Percentiles rank a stretch among this genome's conserved stretches.
Evolutionary conservation across 2,329 filamentous ascomycete genomes (phyloP).

Genomic region (Monosporascus sp.): DNA sequence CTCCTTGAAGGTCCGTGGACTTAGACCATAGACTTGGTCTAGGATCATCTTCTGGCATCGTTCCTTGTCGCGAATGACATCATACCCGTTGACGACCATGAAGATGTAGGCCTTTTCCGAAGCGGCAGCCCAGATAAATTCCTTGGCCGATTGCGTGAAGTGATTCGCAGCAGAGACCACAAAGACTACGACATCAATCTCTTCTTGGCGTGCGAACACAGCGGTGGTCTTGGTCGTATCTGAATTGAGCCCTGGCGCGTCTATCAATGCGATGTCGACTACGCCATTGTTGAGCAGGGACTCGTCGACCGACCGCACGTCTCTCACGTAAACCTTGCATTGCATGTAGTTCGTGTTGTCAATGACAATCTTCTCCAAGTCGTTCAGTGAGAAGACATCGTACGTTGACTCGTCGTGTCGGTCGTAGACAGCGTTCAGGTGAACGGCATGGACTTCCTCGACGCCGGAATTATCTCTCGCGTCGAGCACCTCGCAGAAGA

Average conservation of each 20-base stretch:
- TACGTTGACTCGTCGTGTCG: conserved; percentile 92
- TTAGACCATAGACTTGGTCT: conserved; percentile 82
- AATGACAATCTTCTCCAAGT: conserved; percentile 83
- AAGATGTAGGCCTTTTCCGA: conserved; percentile 98
- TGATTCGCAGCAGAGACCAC: conserved; percentile 97
- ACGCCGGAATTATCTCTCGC: conserved; percentile 83
- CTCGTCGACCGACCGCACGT: conserved; percentile 82
- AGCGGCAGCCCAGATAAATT: conserved; percentile 93
- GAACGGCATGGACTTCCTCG: conserved; percentile 94
- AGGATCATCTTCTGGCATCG: conserved; percentile 89
- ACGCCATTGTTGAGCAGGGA: conserved; percentile 95
- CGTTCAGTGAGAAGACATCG: conserved; percentile 70
- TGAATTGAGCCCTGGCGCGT: conserved; percentile 90
- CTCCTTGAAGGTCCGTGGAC: conserved; percentile 89
- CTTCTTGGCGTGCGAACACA: conserved; percentile 93
- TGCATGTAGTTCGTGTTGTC: conserved; percentile 86
- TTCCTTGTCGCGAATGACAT: conserved; percentile 86
- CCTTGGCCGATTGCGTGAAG: conserved; percentile 94
- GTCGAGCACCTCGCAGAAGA: conserved; percentile 96
- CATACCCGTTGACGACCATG: conserved; percentile 96
- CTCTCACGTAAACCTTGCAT: conserved; percentile 95
- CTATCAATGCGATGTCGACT: conserved; percentile 95
- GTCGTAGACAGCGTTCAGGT: conserved; percentile 73
- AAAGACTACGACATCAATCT: conserved; percentile 98
- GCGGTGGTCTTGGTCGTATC: conserved; percentile 97